Base-by-base conservation (phyloP, 2,329 filamentous ascomycete genomes). In the Sarocladium brachiariae region DNA sequence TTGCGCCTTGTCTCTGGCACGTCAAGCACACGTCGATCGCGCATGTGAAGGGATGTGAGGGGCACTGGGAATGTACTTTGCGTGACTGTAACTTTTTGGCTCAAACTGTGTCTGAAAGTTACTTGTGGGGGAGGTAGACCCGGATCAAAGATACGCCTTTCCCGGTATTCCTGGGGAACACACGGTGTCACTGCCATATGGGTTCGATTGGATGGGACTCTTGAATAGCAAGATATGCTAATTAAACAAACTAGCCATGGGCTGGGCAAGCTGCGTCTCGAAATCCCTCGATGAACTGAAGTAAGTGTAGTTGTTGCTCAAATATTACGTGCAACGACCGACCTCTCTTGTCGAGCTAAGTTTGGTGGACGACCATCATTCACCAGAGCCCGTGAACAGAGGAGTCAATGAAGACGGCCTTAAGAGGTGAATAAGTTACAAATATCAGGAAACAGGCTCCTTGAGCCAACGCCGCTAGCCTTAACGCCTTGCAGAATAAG, bases 401-500 rank as follows among this genome's bases (percentile, higher is more conserved):
- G n/a, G 27, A 30, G 13, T 30, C 7, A 30, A 30, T 30, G 27
- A 30, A 7, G 27, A 13, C 27, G 27, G 27, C 27, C n/a, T n/a
- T n/a, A n/a, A n/a, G n/a, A n/a, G n/a, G n/a, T n/a, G n/a, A n/a
- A n/a, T n/a, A 14, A 38, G 34, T 38, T 41, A 41, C 37, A 41
- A n/a, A 37, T n/a, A 19, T n/a, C 34, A n/a, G 16, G 13, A 7
- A 7, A 37, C 16, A 37, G 16, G n/a, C 49, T 65, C 7, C 55
- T 64, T 31, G 10, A 35, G 31, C 19, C 47, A 39, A 43, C 23
- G n/a, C 49, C 34, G 27, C 9, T 9, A 16, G 16, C 24, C 19
- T 21, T 11, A 50, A 50, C 38, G 35, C 49, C 3, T 43, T 41
- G 34, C 30, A 21, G 5, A 50, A 34, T n/a, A n/a, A n/a, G n/a